phyloP scores from a whole-genome alignment of 441 rosid genomes.

The Eutrema salsugineum region DNA sequence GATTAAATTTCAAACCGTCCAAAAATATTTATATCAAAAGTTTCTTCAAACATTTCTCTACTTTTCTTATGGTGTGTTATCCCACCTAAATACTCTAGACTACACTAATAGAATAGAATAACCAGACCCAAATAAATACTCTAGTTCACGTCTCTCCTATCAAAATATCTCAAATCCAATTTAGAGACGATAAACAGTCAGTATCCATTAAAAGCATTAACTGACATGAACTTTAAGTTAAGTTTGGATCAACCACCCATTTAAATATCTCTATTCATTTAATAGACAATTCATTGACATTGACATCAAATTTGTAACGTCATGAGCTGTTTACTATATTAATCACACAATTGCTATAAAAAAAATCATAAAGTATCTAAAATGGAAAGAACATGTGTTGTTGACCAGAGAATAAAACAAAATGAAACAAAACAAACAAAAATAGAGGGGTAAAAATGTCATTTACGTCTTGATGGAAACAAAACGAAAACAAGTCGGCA shows the following conservation, averaged over 20 bases:
- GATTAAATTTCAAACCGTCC: too few species aligned
- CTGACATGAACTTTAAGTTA: background rate
- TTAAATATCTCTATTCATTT: background rate
- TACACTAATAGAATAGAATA: too few species aligned
- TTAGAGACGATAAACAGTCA: background rate
- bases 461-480: background rate
- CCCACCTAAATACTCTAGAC: too few species aligned
- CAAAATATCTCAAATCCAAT: background rate
- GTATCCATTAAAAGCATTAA: background rate
- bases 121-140: too few species aligned
- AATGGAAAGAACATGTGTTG: conserved; percentile 2
- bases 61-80: too few species aligned
- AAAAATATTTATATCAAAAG: too few species aligned
- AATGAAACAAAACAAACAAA: background rate
- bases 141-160: background rate
- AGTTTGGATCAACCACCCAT: background rate
- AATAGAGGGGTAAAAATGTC: background rate
- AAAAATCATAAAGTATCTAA: background rate
- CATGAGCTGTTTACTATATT: background rate
- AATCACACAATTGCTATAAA: background rate
- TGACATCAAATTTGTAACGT: background rate
- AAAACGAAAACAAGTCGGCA: background rate
- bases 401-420: conserved; percentile 8
- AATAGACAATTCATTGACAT: background rate
- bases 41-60: too few species aligned